Base-by-base conservation (phyloP, 2,329 filamentous ascomycete genomes). In the Hymenoscyphus fraxineus region DNA sequence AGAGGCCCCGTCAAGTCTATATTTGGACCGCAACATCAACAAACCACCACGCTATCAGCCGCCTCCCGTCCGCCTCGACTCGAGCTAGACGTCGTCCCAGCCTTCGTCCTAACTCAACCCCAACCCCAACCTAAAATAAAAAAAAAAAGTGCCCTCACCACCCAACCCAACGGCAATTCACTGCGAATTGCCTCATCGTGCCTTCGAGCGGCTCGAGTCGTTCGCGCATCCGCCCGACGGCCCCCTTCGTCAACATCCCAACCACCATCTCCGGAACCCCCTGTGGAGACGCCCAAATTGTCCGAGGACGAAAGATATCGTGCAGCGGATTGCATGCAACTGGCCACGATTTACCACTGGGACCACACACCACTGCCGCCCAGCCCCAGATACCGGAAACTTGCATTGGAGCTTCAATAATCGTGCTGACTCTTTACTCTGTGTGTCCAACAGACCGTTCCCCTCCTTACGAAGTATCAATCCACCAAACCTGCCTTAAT, bases 401-500 rank as follows among this genome's bases (percentile, higher is more conserved):
- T 64, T 70, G 72, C 69, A 71, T 70, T 64, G 64, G 47, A 64
- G 57, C 38, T 67, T 66, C 63, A 67, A 66, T 60, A 67, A 66
- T 60, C 22, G 69, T 65, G 67, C 73, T 73, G 66, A 74, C 69
- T 66, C 57, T 51, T 65, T 39, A 58, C 65, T 66, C 35, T 64
- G 62, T 60, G 63, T 65, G 56, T 66, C 60, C 66, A 72, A 67
- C 67, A 69, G 65, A 65, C 65, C 65, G 62, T 70, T 72, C 62
- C 72, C 65, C 68, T 69, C 68, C 47, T 72, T 70, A 67, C 66
- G 31, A 61, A 61, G 47, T 32, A 44, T 61, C 41, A 35, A 56
- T 61, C 55, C 60, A 56, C 60, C 16, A 61, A 39, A 57, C 60
- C 40, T 10, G 35, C 60, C 60, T 56, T 61, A 61, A 61, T 61